Evolutionary conservation across 2,329 filamentous ascomycete species (phyloP).

Genomic region (Xylariales sp.): DNA sequence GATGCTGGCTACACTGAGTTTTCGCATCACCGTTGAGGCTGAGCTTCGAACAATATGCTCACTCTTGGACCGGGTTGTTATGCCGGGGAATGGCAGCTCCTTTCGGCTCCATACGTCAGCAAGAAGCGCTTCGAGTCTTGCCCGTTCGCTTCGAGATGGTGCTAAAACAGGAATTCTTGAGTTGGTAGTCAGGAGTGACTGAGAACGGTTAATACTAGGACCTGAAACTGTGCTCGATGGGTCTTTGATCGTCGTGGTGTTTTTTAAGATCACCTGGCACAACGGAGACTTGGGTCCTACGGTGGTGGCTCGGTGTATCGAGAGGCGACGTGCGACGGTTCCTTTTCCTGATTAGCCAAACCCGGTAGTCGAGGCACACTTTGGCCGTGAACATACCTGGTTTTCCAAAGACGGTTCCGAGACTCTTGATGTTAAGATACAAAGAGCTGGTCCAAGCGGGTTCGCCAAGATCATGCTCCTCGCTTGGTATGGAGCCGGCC

Average conservation of each 20-base stretch:
- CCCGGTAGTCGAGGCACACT: not conserved
- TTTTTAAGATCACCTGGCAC: slow-evolving; percentile 80
- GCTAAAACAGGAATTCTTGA: slow-evolving; percentile 65
- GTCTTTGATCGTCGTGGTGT: slow-evolving; percentile 68
- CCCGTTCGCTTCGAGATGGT: slow-evolving; percentile 70
- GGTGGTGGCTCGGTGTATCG: slow-evolving; percentile 74
- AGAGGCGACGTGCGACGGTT: slow-evolving; percentile 63
- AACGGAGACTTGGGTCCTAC: slow-evolving; percentile 63
- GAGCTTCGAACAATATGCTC: slow-evolving; percentile 72
- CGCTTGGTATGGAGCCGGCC: slow-evolving; percentile 43
- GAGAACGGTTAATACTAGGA: slow-evolving; percentile 67
- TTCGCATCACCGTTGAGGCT: slow-evolving; percentile 84
- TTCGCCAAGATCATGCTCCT: slow-evolving; percentile 41
- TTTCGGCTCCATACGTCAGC: slow-evolving; percentile 83
- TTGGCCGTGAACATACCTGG: slow-evolving; percentile 41
- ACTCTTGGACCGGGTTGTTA: slow-evolving; percentile 60
- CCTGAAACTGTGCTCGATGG: slow-evolving; percentile 36
- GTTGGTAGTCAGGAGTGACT: slow-evolving; percentile 70
- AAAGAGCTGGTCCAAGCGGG: slow-evolving; percentile 57
- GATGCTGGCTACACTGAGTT: slow-evolving; percentile 78
- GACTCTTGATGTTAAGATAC: slow-evolving; percentile 64
- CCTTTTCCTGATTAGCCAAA: no score
- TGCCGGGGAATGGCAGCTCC: slow-evolving; percentile 75
- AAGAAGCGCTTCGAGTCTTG: slow-evolving; percentile 69
- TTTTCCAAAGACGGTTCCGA: slow-evolving; percentile 72